Evolutionary conservation across 345 rosid species (phyloP), one percentile per base, ranked within the genome.

Genomic region (Eucalyptus victrix): DNA sequence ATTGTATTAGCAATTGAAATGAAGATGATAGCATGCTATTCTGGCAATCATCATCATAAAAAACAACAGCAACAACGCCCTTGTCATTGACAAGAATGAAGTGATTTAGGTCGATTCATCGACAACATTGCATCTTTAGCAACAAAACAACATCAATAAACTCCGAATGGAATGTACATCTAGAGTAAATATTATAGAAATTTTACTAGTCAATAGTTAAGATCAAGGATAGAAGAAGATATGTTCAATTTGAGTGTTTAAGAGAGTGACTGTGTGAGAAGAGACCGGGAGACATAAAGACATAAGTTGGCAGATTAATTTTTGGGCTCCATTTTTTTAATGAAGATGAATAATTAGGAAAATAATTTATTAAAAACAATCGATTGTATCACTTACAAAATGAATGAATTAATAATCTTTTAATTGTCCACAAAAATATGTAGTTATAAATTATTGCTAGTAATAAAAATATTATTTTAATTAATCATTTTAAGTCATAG

Each of bases 391-490:
- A 4, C 11, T 67, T n/a, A 30, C 17, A 62, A 3, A 62, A 62
- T 62, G 17, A 62, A 62, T 62, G 0, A 12, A 62, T 30, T 14
- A 60, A 30, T 30, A 13, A 30, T 1, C 6, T 6, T 13, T 62
- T 62, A 0, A 62, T 30, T 0, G 1, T 62, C 0, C 69, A 30
- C 9, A 2, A 13, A 60, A 6, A 28, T 60, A 3, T 28, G 0
- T 13, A 30, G 18, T 62, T 3, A 62, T 62, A 30, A 30, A 2
- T 62, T 62, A 30, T 62, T 30, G 7, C n/a, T 28, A 28, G 4
- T 62, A 62, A 62, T 62, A 30, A 62, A 62, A 62, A 62, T 62
- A 62, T 5, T 30, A 28, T 13, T 1, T 60, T 62, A 62, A 62
- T 13, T 62, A 62, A 62, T 62, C 8, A 62, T 6, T 12, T 62